phyloP scores from a whole-genome alignment of 1,139 yeast species.

The Pichia sp. region DNA sequence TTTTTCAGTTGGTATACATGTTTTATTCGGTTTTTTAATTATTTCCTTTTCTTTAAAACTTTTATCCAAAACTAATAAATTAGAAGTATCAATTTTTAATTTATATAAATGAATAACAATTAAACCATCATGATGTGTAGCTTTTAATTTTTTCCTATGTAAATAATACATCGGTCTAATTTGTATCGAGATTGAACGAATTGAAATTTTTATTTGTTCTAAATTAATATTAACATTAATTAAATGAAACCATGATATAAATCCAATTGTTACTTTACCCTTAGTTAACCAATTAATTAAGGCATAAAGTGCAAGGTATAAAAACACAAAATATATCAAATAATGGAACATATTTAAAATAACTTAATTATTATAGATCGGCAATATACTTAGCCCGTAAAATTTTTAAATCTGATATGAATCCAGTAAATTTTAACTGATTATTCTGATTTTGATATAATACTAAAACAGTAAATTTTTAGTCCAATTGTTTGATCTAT shows the following conservation, averaged over 20 bases:
- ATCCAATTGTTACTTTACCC: slow-evolving; percentile 16
- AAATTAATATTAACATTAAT: slow-evolving; percentile 12
- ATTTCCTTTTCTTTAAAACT: too few species aligned
- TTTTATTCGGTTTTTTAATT: too few species aligned
- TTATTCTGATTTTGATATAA: too few species aligned
- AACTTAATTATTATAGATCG: too few species aligned
- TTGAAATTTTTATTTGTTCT: neutral
- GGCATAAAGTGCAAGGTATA: slow-evolving; percentile 2
- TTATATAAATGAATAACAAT: slow-evolving; percentile 14
- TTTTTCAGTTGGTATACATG: neutral
- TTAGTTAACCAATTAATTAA: slow-evolving; percentile 4
- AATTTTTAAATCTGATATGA: too few species aligned
- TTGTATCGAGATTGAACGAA: slow-evolving; percentile 14
- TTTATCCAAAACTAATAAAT: neutral
- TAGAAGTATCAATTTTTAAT: slow-evolving; percentile 6
- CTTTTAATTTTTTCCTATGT: slow-evolving; percentile 13
- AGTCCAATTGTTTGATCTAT: too few species aligned
- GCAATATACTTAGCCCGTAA: too few species aligned
- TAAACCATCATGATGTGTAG: slow-evolving; percentile 18
- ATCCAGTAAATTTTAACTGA: too few species aligned
- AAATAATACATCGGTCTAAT: slow-evolving; percentile 15
- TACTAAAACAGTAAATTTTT: too few species aligned
- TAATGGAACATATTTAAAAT: slow-evolving; percentile 2
- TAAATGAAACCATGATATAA: slow-evolving; percentile 19
- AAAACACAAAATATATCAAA: slow-evolving; percentile 3